Percentiles rank a stretch among this genome's conserved stretches.
These are phyloP conservation scores for Dendrobium catenatum DNA, from an alignment of 106 monocot genomes.

Conservation along the genomic window DNA sequence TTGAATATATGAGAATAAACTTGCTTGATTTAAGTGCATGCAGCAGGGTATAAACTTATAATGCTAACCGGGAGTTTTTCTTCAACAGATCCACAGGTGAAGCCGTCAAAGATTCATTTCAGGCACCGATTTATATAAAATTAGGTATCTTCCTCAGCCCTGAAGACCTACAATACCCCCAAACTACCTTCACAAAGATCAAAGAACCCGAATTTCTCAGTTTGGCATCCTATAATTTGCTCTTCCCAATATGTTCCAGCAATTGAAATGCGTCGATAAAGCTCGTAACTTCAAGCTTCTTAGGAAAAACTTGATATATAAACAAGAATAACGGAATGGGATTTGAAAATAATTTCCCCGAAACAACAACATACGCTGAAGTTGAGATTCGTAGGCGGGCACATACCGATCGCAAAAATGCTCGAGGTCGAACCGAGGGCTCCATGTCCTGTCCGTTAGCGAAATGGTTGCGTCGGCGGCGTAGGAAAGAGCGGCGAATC, in stretches of 20 bases:
- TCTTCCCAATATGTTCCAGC: background rate
- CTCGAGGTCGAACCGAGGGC: background rate
- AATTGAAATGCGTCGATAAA: background rate
- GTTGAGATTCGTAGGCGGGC: background rate
- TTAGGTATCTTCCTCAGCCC: background rate
- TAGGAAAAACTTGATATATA: background rate
- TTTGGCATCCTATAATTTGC: background rate
- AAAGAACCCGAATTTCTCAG: background rate
- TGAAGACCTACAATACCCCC: background rate
- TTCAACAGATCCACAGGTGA: background rate
- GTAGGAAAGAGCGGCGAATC: conserved; percentile 6
- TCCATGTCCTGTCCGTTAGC: background rate
- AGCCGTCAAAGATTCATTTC: background rate
- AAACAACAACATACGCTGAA: background rate
- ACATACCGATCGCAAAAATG: background rate
- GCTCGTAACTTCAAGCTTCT: background rate
- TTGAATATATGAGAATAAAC: background rate
- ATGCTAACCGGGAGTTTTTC: background rate
- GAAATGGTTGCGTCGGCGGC: background rate
- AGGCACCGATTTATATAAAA: background rate
- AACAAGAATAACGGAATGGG: background rate
- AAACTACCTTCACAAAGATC: background rate
- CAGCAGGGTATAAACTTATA: background rate
- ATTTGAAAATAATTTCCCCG: background rate
- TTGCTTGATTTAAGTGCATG: background rate